Evolutionary conservation across 306 rosid species (phyloP), one percentile per base, ranked within the genome.

Genomic region (Acmispon strigosus): DNA sequence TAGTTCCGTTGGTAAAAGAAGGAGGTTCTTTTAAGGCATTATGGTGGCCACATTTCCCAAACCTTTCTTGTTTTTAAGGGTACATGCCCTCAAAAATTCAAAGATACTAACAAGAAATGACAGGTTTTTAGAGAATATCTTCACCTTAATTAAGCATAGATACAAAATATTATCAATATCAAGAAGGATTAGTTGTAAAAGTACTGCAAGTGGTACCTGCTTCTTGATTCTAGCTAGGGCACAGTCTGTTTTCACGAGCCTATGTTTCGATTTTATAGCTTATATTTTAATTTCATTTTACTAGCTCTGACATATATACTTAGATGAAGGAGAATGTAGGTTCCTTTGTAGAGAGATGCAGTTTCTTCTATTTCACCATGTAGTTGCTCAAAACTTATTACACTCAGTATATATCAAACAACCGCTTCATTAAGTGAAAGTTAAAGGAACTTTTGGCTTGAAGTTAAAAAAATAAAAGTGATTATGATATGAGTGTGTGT

Each of bases 401-500:
- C 39, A 50, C 43, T 47, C 12, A 8, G 45, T 66, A 19, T 48
- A 44, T n/a, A 58, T 56, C 70, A 59, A n/a, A n/a, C n/a, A n/a
- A n/a, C n/a, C n/a, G n/a, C n/a, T n/a, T n/a, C n/a, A n/a, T n/a
- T n/a, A 59, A 15, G 39, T 18, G 15, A 34, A 42, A 2, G 75
- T 27, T 8, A 14, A 60, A 14, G 15, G 36, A 22, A 65, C 39
- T 39, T 39, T 55, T 24, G 16, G 69, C 27, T 37, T 19, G 34
- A 22, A 81, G 59, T 67, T 76, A 70, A 80, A 78, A 65, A 64
- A 62, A 60, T 59, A 64, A 62, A 60, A 60, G 36, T 75, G 76
- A 79, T 60, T 64, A 75, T 83, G 86, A 82, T 56, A 24, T 68
- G 58, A 56, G 62, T 39, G 43, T 8, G 43, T 39, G 78, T 69